Conservation (phyloP, 2,329 filamentous ascomycete genomes). For the Dothideomycetidae sp. region DNA sequence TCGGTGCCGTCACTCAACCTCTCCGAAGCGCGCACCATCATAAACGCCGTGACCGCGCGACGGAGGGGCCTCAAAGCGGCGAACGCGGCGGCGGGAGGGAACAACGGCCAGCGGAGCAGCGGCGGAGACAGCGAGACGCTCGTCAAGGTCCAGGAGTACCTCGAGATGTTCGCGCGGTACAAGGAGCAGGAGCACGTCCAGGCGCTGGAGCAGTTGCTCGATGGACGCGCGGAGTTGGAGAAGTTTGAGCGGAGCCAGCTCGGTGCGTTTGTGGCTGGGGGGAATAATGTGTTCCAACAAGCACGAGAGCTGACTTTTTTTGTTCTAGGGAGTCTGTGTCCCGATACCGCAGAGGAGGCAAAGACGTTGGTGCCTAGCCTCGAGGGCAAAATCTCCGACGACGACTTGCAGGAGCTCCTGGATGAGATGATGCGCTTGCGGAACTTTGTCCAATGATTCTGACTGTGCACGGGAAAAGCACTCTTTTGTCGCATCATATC, state of each 20-base stretch:
- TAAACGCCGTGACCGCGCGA: slow-evolving; percentile 56
- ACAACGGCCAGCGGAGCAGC: too few relatives aligned
- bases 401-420: slow-evolving; percentile 73
- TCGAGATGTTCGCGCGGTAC: slow-evolving; percentile 90
- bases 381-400: slow-evolving; percentile 77
- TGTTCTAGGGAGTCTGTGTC: slow-evolving; percentile 67
- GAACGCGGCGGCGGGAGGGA: too few relatives aligned
- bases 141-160: slow-evolving; percentile 77
- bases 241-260: slow-evolving; percentile 90
- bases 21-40: slow-evolving; percentile 80
- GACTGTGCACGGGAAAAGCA: too few relatives aligned
- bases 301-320: slow-evolving; percentile 1
- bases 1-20: slow-evolving; percentile 82
- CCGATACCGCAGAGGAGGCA: slow-evolving; percentile 84
- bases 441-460: slow-evolving; percentile 20
- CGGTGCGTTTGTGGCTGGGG: slow-evolving; percentile 43
- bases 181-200: slow-evolving; percentile 90
- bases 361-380: slow-evolving; percentile 89
- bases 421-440: slow-evolving; percentile 79
- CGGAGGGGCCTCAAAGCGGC: slow-evolving; percentile 11
- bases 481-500: too few relatives aligned
- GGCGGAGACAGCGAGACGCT: slow-evolving; percentile 39
- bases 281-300: not conserved
- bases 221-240: slow-evolving; percentile 45
- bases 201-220: slow-evolving; percentile 73